Base-by-base conservation (phyloP, 75 land plant species). In the Gnetum montanum region DNA sequence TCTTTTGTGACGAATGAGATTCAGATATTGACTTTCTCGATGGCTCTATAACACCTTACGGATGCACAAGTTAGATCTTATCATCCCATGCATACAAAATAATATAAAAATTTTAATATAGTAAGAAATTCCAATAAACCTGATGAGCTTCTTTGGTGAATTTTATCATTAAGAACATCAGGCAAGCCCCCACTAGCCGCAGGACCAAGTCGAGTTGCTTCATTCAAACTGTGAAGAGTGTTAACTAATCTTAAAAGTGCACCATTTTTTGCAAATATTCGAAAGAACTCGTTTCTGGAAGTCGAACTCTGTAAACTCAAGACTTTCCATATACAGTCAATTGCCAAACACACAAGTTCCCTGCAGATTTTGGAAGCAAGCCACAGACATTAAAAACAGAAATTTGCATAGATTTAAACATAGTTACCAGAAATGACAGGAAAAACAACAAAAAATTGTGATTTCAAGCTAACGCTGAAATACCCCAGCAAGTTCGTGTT, bases 271-370 rank as follows among this genome's bases (percentile, higher is more conserved):
- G 99, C 88, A 65, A 86, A 86, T 23, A 95, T 84, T 12, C 88
- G 79, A 49, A 97, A 95, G 49, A 95, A 95, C 49, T 90, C 99
- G 70, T 86, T 90, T 59, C 85, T 75, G 1, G 84, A 81, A 12
- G 96, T 90, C 35, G 93, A 61, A 19, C 81, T 65, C 27, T 79
- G 88, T 27, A 95, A 83, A 51, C 84, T 89, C 55, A 95, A 90
- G 35, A 95, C 84, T 72, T 90, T 91, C 99, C 99, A 95, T 86
- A 95, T 95, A 50, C 89, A 81, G 74, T 95, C 99, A 63, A 95
- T 90, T 34, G 93, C 92, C 53, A 86, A 73, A 68, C 90, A 97
- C 60, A 90, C 97, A 97, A 95, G 86, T 60, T 90, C 99, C 88
- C 99, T 95, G 74, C 54, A 62, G 30, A 43, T n/a, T n/a, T n/a